Conservation (phyloP, 2,329 filamentous ascomycete genomes). For the Arthrobotrys iridis region DNA sequence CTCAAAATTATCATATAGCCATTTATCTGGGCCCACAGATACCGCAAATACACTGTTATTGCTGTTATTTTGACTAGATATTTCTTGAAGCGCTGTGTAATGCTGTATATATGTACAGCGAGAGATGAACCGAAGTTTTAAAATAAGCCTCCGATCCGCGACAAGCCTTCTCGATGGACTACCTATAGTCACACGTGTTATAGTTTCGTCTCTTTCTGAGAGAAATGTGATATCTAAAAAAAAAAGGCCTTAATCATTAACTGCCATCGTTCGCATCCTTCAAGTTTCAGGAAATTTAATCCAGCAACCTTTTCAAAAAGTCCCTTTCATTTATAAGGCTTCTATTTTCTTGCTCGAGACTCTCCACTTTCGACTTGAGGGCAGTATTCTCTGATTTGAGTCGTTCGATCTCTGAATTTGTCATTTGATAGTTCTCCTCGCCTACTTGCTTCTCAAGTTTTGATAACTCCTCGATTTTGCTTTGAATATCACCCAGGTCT, state of each 20-base stretch:
- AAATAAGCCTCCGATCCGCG: too few species aligned
- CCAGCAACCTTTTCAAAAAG: slow-evolving; percentile 6
- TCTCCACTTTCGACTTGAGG: neutral
- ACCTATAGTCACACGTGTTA: neutral
- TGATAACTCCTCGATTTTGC: slow-evolving; percentile 18
- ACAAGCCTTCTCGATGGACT: neutral
- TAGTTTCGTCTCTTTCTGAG: neutral
- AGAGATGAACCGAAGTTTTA: too few species aligned
- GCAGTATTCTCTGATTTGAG: slow-evolving; percentile 17
- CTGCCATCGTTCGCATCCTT: neutral
- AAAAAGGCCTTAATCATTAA: neutral
- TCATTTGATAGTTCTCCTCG: neutral
- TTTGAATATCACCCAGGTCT: slow-evolving; percentile 2
- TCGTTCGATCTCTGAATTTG: slow-evolving; percentile 8
- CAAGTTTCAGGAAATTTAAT: neutral
- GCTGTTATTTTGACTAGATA: too few species aligned
- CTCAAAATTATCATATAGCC: too few species aligned
- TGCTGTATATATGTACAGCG: too few species aligned
- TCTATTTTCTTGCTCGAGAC: slow-evolving; percentile 16
- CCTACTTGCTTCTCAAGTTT: slow-evolving; percentile 12
- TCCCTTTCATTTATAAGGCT: slow-evolving; percentile 14
- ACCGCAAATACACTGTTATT: too few species aligned
- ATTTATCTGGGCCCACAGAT: too few species aligned
- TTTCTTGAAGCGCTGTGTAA: too few species aligned
- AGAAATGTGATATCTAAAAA: neutral